Evolutionary conservation across 176 grass and related monocot genomes (phyloP).

Genomic region (Puccinellia tenuiflora): DNA sequence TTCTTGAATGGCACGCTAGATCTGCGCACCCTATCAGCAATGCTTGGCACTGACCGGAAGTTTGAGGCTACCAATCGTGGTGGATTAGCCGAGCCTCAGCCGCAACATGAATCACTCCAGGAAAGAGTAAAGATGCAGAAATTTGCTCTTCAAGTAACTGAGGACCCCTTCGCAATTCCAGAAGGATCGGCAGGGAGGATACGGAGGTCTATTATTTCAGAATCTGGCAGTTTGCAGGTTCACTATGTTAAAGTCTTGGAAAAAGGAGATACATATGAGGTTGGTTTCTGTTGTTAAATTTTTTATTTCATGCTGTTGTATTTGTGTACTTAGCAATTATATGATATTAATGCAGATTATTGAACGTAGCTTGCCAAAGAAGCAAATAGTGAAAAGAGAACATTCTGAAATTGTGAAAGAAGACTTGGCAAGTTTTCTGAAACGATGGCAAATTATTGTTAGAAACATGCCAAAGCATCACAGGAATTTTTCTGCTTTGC

Average conservation of each 20-base stretch:
- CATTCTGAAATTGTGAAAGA: constrained; percentile 75
- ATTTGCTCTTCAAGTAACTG: constrained; percentile 75
- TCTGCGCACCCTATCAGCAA: constrained; percentile 62
- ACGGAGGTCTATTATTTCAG: constrained; percentile 75
- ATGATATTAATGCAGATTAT: constrained; percentile 76
- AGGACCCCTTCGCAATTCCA: constrained; percentile 86
- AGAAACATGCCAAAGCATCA: constrained; percentile 87
- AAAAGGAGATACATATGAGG: constrained; percentile 99
- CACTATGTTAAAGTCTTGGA: constrained; percentile 99
- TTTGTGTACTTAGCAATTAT: constrained; percentile 12
- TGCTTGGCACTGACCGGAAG: constrained; percentile 60
- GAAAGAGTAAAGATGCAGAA: constrained; percentile 71
- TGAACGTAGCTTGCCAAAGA: constrained; percentile 96
- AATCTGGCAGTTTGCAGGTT: constrained; percentile 85
- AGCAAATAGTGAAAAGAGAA: constrained; percentile 81
- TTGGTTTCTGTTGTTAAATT: constrained; percentile 39
- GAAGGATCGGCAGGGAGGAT: constrained; percentile 96
- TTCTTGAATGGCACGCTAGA: constrained; percentile 67
- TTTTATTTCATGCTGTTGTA: not conserved
- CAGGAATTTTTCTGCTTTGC: constrained; percentile 60
- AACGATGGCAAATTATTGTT: constrained; percentile 64
- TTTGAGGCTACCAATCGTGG: constrained; percentile 51
- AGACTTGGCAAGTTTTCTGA: constrained; percentile 61
- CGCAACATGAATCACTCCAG: constrained; percentile 85
- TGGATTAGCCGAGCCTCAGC: constrained; percentile 72